A percentile compares a stretch with the other conserved stretches of the same genome.
phyloP scores from a whole-genome alignment of 345 rosid genomes.

The Salix arbutifolia region DNA sequence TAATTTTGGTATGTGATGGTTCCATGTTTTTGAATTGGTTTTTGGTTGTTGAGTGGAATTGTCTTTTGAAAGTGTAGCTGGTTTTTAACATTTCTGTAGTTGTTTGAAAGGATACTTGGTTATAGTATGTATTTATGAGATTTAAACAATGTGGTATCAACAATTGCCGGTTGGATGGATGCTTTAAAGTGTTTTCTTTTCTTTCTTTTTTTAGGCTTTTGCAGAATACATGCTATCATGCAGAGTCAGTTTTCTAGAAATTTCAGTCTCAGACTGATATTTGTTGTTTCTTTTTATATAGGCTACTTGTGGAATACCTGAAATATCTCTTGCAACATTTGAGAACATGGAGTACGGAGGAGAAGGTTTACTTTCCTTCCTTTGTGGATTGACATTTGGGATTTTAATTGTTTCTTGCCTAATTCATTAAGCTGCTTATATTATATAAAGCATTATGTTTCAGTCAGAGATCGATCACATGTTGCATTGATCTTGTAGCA shows the following conservation, averaged over 20 bases:
- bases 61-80: no score
- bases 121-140: neutral
- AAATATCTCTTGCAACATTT: constrained; percentile 81
- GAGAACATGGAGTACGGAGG: constrained; percentile 99
- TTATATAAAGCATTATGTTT: neutral
- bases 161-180: neutral
- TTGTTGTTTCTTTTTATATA: constrained; percentile 29
- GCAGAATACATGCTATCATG: neutral
- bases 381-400: neutral
- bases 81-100: no score
- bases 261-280: constrained; percentile 14
- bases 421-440: neutral
- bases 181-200: neutral
- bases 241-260: neutral
- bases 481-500: neutral
- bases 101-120: neutral
- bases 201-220: neutral
- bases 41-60: no score
- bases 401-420: neutral
- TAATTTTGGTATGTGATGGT: neutral
- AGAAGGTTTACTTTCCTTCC: constrained; percentile 60
- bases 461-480: neutral
- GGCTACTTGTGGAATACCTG: constrained; percentile 96
- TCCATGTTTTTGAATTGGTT: neutral
- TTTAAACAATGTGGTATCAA: neutral